Evolutionary conservation across 352 stramenopile genomes (phyloP).

Genomic region (Phytophthora lateralis): DNA sequence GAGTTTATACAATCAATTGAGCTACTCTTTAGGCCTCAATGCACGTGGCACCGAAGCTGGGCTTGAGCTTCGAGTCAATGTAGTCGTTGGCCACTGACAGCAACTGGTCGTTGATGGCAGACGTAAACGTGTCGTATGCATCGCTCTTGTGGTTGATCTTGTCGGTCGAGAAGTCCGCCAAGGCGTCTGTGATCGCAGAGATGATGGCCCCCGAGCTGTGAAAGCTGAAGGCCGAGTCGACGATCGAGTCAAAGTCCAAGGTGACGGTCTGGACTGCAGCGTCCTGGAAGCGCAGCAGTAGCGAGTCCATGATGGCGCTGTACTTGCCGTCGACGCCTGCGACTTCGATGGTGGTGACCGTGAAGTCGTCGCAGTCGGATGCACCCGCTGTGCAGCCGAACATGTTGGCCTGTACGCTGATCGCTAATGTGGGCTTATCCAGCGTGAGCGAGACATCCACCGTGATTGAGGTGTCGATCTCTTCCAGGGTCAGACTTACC

Average conservation of each 20-base stretch:
- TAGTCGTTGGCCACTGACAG: conserved; percentile 52
- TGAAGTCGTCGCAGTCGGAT: conserved; percentile 49
- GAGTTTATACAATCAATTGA: conserved; percentile 5
- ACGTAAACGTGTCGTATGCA: conserved; percentile 51
- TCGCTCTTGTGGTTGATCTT: conserved; percentile 66
- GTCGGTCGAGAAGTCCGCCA: conserved; percentile 46
- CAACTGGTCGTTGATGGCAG: conserved; percentile 39
- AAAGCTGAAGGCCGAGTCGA: conserved; percentile 52
- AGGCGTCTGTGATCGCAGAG: conserved; percentile 43
- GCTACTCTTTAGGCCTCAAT: conserved; percentile 2
- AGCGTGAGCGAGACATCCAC: conserved; percentile 41
- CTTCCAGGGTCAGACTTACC: conserved; percentile 43
- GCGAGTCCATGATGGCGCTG: conserved; percentile 35
- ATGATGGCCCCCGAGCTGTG: conserved; percentile 43
- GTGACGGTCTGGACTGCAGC: conserved; percentile 36
- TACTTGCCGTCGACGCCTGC: conserved; percentile 42
- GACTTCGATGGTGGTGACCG: conserved; percentile 47
- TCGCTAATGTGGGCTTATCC: conserved; percentile 33
- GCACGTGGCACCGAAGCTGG: conserved; percentile 54
- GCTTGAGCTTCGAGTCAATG: conserved; percentile 45
- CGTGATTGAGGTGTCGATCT: conserved; percentile 43
- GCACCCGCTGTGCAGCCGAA: conserved; percentile 32
- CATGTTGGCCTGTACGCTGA: conserved; percentile 39
- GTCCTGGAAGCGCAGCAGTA: conserved; percentile 36
- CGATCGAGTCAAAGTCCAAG: conserved; percentile 50